Evolutionary conservation across 2,329 filamentous ascomycete genomes (phyloP), one percentile per base, ranked within the genome.

Genomic region (Neofusicoccum ribis): DNA sequence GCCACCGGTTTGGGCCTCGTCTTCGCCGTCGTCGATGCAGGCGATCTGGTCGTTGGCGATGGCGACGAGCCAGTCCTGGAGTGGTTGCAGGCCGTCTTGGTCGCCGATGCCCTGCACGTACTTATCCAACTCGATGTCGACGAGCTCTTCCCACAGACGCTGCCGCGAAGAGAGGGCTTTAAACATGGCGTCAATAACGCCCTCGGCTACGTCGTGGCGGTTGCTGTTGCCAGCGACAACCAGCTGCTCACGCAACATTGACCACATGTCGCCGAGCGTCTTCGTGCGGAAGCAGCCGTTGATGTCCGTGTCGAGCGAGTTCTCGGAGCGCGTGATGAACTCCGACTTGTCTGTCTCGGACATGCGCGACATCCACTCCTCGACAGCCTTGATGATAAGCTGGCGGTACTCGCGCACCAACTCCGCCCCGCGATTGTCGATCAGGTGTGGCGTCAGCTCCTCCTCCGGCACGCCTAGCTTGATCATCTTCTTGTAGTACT

Each of bases 1-100:
- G 62, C 91, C 90, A 67, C 92, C 90, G 3, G 63, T 65, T 8
- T 60, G 54, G 3, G 63, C 46, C 27, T 65, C 63, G 70, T 90
- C 90, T 74, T 85, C 80, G 43, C 77, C 76, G 63, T 98, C 96
- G 77, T 98, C 95, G 73, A 99, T 97, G 78, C 93, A 97, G 65
- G 93, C 93, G 75, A 99, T 98, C 78, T 99, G 95, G 79, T 99
- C 95, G 80, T 99, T 99, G 70, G 96, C 95, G 65, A 96, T 92
- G 51, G 95, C 93, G 62, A 99, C 89, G 64, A 99, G 89, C 93
- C 94, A 99, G 80, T 99, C 95, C 73, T 89, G 86, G 49, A 89
- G 76, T 20, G 84, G 77, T 76, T 96, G 91, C 34, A 97, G 82
- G 3, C 90, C 87, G 76, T 96, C 92, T 17, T 75, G 69, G 72